Base-by-base conservation (phyloP, 371 early-diverging fungal genomes). In the Neoconidiobolus thromboides region DNA sequence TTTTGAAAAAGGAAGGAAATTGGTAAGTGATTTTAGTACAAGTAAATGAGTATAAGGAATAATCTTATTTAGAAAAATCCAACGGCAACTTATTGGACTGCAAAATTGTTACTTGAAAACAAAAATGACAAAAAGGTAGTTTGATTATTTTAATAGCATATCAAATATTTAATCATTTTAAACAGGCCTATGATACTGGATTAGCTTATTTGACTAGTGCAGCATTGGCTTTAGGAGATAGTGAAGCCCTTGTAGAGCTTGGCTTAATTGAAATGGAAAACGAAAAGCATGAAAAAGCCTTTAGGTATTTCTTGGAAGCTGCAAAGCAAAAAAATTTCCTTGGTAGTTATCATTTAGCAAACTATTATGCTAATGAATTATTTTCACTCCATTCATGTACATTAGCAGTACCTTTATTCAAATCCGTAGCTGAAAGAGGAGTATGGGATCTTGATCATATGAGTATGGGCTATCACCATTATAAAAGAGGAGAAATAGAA, bases 351-450 rank as follows among this genome's bases (percentile, higher is more conserved):
- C 54, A 61, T 51, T 43, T 52, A 2, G 54, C 53, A 2, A 43
- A 43, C 5, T 26, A 43, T 6, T 46, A 61, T 3, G 52, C 10
- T 7, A 46, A 61, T 26, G 43, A 14, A 1, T 14, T 12, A 2
- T 5, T 39, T 26, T 12, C 49, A 56, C 7, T 26, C 57, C 14
- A 48, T 14, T 47, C 47, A 1, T 62, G 56, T 49, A n/a, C 55
- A 56, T 3, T 49, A 5, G 55, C 49, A 4, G 57, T 56, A 40
- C 48, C 53, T 7, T 14, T 75, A 64, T 86, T 80, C 65, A 90
- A 91, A 66, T 72, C 68, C 26, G 85, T 92, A 36, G 80, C 83
- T 1, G 93, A 96, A 65, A 70, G 75, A 43, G 92, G 85, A 36
- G 90, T 91, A 70, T 85, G 91, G 89, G 66, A 75, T 38, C 74